phyloP scores from a whole-genome alignment of 495 filamentous ascomycete genomes.

The Aspergillus carlsbadensis region DNA sequence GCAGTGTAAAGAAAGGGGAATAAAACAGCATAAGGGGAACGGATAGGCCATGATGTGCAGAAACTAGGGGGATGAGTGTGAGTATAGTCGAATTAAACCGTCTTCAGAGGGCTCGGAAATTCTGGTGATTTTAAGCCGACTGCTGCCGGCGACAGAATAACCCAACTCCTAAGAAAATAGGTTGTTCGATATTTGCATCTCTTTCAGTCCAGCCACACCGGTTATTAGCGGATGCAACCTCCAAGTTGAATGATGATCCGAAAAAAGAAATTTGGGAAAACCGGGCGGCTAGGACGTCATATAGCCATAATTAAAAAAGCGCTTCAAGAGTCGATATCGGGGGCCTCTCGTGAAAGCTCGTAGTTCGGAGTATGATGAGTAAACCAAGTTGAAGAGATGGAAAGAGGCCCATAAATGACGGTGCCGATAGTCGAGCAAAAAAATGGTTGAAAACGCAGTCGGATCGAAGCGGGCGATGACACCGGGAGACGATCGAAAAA shows the following conservation, averaged over 20 bases:
- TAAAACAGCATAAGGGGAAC: conserved; percentile 12
- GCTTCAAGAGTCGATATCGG: conserved; percentile 30
- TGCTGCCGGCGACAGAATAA: conserved; percentile 22
- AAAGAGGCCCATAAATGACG: conserved; percentile 10
- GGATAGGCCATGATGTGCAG: conserved; percentile 18
- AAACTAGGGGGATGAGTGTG: conserved; percentile 15
- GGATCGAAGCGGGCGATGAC: conserved; percentile 35
- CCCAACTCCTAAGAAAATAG: conserved; percentile 21
- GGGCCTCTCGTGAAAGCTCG: background rate
- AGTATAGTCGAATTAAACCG: conserved; percentile 8
- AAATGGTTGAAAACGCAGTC: conserved; percentile 21
- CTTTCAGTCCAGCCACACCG: conserved; percentile 31
- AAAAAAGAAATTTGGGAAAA: conserved; percentile 17
- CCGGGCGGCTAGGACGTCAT: conserved; percentile 30
- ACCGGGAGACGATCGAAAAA: conserved; percentile 40
- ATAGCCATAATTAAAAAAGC: conserved; percentile 41
- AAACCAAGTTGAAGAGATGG: conserved; percentile 3
- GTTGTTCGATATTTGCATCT: conserved; percentile 38
- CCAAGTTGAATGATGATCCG: conserved; percentile 17
- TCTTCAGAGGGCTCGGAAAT: conserved; percentile 17
- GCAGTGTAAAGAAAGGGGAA: conserved; percentile 9
- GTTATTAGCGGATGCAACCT: conserved; percentile 17
- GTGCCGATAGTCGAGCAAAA: conserved; percentile 16
- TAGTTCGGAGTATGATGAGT: background rate
- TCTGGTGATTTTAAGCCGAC: conserved; percentile 8